Evolutionary conservation across 352 stramenopile genomes (phyloP).

Genomic region (Stephanocyclus meneghinianus): DNA sequence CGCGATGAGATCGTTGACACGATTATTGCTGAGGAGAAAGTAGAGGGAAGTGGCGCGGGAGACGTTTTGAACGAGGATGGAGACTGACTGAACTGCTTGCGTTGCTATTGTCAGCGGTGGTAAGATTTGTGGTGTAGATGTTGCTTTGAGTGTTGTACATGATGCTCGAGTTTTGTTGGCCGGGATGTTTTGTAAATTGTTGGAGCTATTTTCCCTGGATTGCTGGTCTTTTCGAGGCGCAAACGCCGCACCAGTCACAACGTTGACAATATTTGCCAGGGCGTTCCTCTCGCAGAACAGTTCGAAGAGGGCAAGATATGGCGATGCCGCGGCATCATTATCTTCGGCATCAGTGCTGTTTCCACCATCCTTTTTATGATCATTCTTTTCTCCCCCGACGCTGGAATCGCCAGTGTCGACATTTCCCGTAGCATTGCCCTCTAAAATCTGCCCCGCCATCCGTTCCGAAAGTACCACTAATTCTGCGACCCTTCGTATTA

Average conservation of each 20-base stretch:
- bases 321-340: slow-evolving; percentile 29
- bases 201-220: slow-evolving; percentile 6
- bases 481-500: slow-evolving; percentile 72
- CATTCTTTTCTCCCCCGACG: neutral
- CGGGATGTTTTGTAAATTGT: slow-evolving; percentile 2
- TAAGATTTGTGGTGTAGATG: slow-evolving; percentile 40
- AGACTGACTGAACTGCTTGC: slow-evolving; percentile 78
- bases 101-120: slow-evolving; percentile 71
- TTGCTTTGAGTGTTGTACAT: slow-evolving; percentile 1
- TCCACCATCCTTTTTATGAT: slow-evolving; percentile 20
- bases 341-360: slow-evolving; percentile 10
- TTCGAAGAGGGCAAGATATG: slow-evolving; percentile 67
- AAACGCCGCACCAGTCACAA: slow-evolving; percentile 68
- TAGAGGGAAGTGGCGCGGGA: slow-evolving; percentile 75
- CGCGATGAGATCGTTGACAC: slow-evolving; percentile 76
- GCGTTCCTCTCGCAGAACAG: slow-evolving; percentile 80
- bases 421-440: neutral
- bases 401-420: neutral
- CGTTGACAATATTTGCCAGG: slow-evolving; percentile 66
- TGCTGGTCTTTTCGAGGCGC: slow-evolving; percentile 3
- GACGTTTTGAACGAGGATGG: slow-evolving; percentile 83
- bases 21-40: slow-evolving; percentile 79
- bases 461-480: slow-evolving; percentile 69
- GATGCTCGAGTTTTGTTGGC: neutral
- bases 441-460: slow-evolving; percentile 23